Percentiles rank a stretch among this genome's conserved stretches.
These are phyloP conservation scores for Beta vulgaris DNA, from an alignment of 148 eudicot genomes.

Conservation along the genomic window DNA sequence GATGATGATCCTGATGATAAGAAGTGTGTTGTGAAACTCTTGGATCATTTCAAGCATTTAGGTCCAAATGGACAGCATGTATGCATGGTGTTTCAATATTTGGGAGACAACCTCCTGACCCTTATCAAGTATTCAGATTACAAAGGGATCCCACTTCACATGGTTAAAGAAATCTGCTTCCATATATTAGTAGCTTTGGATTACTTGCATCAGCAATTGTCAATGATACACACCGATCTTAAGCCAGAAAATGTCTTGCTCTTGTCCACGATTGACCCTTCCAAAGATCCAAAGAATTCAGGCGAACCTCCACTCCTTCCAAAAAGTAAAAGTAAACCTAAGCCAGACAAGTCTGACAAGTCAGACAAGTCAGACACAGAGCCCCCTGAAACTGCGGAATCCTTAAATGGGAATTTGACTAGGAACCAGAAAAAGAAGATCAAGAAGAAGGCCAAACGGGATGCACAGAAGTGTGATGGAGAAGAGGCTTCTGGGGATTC, in stretches of 20 bases:
- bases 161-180: slow-evolving; percentile 83
- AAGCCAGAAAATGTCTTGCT: slow-evolving; percentile 92
- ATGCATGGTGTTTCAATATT: slow-evolving; percentile 95
- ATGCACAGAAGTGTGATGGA: slow-evolving; percentile 54
- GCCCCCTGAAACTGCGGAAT: slow-evolving; percentile 41
- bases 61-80: slow-evolving; percentile 97
- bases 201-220: slow-evolving; percentile 80
- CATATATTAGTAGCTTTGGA: slow-evolving; percentile 77
- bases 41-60: slow-evolving; percentile 95
- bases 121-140: slow-evolving; percentile 86
- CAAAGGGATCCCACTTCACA: slow-evolving; percentile 74
- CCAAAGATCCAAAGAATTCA: slow-evolving; percentile 66
- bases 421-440: slow-evolving; percentile 92
- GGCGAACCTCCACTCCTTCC: slow-evolving; percentile 62
- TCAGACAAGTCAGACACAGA: slow-evolving; percentile 41
- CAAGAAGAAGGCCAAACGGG: slow-evolving; percentile 69
- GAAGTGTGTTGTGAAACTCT: slow-evolving; percentile 88
- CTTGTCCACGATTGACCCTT: slow-evolving; percentile 70
- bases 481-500: slow-evolving; percentile 49
- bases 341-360: too few species aligned
- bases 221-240: slow-evolving; percentile 92
- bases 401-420: slow-evolving; percentile 56
- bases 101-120: slow-evolving; percentile 90
- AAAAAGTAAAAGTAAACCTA: slow-evolving; percentile 44
- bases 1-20: slow-evolving; percentile 81